Evolutionary conservation across 495 filamentous ascomycete genomes (phyloP), one percentile per base, ranked within the genome.

Genomic region (Margaritispora aquatica): DNA sequence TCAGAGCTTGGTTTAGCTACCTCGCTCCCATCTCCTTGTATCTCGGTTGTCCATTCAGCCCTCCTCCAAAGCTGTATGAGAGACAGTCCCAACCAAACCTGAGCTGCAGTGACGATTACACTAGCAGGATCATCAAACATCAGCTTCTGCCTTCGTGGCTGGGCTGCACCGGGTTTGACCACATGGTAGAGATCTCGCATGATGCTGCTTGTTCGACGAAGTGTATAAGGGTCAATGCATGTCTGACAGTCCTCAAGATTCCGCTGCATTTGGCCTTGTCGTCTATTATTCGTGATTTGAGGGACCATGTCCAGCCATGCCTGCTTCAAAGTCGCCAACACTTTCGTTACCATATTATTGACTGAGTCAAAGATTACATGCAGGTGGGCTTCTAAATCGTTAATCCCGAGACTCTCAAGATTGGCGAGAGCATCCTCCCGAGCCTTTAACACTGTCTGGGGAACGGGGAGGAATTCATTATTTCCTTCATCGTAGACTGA

Each of bases 71-170:
- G 44, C 21, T 48, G 44, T 48, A 48, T 48, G 19, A 48, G 17
- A 23, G 44, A 48, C 8, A 48, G 44, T n/a, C 44, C 44, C 21
- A 48, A 23, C 44, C 44, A 48, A 48, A 48, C 19, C 17, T 23
- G 44, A n/a, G 17, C 44, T n/a, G 44, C 44, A 48, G 44, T 48
- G 8, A 48, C 21, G 44, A 48, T 48, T 48, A n/a, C 4, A 48
- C 44, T 48, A 23, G 44, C 44, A 48, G 44, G 44, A 48, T 48
- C 44, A 48, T 48, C 44, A 48, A 48, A 48, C 44, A 48, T 48
- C 44, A 48, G 44, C 17, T 23, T 48, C 44, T 48, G 44, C 17
- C 21, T n/a, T 48, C 19, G 44, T 48, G 44, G 17, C 19, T 48
- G 44, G 17, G 44, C 44, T 48, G 44, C 21, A 48, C 21, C 44